Evolutionary conservation across 2,329 filamentous ascomycete genomes (phyloP), one percentile per base, ranked within the genome.

Genomic region (Aureobasidium sp.): DNA sequence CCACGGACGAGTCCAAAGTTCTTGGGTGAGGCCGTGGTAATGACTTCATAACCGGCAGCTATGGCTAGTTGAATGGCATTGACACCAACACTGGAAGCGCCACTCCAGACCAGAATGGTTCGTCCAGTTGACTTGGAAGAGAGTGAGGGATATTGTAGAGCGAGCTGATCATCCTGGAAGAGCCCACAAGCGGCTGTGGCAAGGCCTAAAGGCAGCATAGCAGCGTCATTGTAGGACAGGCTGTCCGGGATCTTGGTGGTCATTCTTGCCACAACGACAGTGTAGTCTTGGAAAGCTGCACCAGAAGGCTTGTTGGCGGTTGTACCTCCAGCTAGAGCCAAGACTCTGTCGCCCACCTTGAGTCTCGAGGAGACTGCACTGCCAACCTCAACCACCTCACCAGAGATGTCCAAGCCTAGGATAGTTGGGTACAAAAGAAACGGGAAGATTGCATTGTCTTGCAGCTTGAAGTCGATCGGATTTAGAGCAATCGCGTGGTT

Each of bases 71-170:
- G 80, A 12, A 81, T 75, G 0, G 76, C 77, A 47, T 74, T 76
- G 44, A 74, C 74, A 1, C 80, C 79, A 0, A 80, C 78, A 17
- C 72, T 74, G 0, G 77, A 76, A 2, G 78, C 75, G 0, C 81
- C 82, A n/a, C 81, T 81, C 78, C 80, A 84, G 15, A 83, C 68
- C 5, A 83, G 66, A 0, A 79, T 42, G 51, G 71, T 67, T 53
- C 76, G 71, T 17, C 70, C 70, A 5, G 66, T 70, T 2, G 65
- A 20, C 41, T 71, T 64, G 10, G 51, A 44, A 27, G 29, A n/a
- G 12, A 56, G 6, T 5, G 48, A 63, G 9, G 66, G 64, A 37
- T 52, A 56, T 9, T 62, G 53, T 17, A 68, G 41, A 17, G 39
- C 57, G 29, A 68, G 62, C 27, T 66, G 62, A 27, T 66, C 67